These are phyloP conservation scores for Panellus pusillus DNA, from an alignment of 768 basidiomycete species.

Conservation along the genomic window DNA sequence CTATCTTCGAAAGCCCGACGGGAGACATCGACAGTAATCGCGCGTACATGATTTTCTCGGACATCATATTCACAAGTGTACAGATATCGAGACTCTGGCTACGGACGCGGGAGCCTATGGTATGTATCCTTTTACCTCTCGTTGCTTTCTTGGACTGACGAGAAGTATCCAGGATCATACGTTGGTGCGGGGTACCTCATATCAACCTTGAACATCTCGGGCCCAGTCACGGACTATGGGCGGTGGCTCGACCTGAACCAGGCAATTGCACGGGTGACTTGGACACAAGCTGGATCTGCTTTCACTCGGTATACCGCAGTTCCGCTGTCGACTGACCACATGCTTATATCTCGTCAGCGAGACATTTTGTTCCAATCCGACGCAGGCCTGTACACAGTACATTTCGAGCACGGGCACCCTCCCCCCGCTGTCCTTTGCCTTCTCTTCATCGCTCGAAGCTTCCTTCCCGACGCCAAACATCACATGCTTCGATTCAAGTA, in stretches of 20 bases:
- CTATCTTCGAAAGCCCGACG: slow-evolving; percentile 56
- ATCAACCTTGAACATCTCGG: slow-evolving; percentile 45
- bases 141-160: slow-evolving; percentile 3
- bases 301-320: slow-evolving; percentile 47
- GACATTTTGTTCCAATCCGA: slow-evolving; percentile 70
- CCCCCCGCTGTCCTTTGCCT: slow-evolving; percentile 37
- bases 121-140: slow-evolving; percentile 17
- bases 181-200: slow-evolving; percentile 63
- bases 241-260: slow-evolving; percentile 74
- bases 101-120: slow-evolving; percentile 63
- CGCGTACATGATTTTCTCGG: background rate
- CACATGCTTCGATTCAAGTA: slow-evolving; percentile 56
- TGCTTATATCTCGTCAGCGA: slow-evolving; percentile 29
- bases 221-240: slow-evolving; percentile 44
- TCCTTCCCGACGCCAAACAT: slow-evolving; percentile 58
- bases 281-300: slow-evolving; percentile 51
- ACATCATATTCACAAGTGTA: background rate
- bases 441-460: slow-evolving; percentile 43
- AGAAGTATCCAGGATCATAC: slow-evolving; percentile 56
- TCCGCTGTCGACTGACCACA: background rate
- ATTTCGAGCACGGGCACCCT: slow-evolving; percentile 28
- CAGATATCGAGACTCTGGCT: slow-evolving; percentile 57
- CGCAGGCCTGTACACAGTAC: slow-evolving; percentile 62
- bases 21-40: slow-evolving; percentile 59
- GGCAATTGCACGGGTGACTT: slow-evolving; percentile 55